phyloP scores from a whole-genome alignment of 1,284 basidiomycete species.

The Melanopsichium pennsylvanicum region DNA sequence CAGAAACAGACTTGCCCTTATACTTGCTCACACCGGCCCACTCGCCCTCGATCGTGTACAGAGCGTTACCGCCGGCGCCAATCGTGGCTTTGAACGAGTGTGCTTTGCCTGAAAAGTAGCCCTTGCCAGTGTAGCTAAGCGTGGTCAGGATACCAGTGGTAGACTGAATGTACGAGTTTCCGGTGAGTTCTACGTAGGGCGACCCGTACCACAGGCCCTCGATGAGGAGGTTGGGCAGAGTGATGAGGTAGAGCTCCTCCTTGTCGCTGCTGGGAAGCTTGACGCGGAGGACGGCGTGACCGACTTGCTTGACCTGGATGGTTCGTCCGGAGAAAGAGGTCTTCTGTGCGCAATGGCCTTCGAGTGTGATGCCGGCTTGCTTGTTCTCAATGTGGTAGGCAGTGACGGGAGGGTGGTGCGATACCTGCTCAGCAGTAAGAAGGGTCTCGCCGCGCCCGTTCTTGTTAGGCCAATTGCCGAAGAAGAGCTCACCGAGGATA shows the following conservation, averaged over 20 bases:
- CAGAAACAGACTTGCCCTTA: constrained; percentile 49
- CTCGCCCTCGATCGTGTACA: constrained; percentile 80
- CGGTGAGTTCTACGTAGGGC: constrained; percentile 87
- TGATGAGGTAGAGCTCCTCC: constrained; percentile 79
- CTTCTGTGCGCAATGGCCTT: constrained; percentile 95
- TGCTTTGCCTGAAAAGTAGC: constrained; percentile 88
- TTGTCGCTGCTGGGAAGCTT: constrained; percentile 72
- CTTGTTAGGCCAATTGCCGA: constrained; percentile 86
- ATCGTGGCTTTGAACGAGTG: constrained; percentile 89
- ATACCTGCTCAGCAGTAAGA: constrained; percentile 85
- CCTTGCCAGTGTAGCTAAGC: constrained; percentile 87
- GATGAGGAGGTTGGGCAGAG: constrained; percentile 72
- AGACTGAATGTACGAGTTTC: constrained; percentile 83
- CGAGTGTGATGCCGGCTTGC: constrained; percentile 78
- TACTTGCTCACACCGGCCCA: constrained; percentile 80
- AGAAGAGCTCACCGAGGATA: constrained; percentile 87
- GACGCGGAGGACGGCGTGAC: constrained; percentile 85
- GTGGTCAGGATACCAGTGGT: constrained; percentile 77
- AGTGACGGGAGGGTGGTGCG: constrained; percentile 71
- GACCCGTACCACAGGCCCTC: constrained; percentile 68
- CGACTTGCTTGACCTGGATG: constrained; percentile 93
- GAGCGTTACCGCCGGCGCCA: constrained; percentile 68
- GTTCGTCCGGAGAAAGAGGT: constrained; percentile 75
- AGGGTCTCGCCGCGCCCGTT: constrained; percentile 82
- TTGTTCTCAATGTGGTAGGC: constrained; percentile 80